Conservation (phyloP, 78 protist genomes). For the Dictyostelium capitatum region DNA sequence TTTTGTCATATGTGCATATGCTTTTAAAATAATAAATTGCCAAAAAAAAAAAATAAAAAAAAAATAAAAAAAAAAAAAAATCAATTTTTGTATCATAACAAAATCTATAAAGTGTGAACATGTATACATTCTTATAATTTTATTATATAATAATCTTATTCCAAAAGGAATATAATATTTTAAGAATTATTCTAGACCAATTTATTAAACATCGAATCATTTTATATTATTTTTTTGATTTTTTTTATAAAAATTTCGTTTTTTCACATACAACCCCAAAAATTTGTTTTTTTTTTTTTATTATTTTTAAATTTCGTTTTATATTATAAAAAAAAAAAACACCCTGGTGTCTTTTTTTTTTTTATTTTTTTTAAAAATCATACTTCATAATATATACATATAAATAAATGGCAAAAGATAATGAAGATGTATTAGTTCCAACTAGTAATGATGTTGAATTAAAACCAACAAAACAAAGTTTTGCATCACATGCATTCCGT, state of each 20-base stretch:
- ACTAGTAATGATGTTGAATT: neutral
- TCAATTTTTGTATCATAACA: too few relatives aligned
- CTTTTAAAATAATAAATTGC: neutral
- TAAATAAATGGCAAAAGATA: neutral
- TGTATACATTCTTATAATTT: too few relatives aligned
- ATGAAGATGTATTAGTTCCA: neutral
- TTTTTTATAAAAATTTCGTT: too few relatives aligned
- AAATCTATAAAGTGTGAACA: too few relatives aligned
- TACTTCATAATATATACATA: neutral
- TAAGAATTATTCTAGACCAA: too few relatives aligned
- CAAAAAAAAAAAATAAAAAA: constrained; percentile 5
- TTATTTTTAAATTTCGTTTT: neutral
- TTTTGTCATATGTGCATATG: too few relatives aligned
- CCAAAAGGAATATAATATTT: too few relatives aligned
- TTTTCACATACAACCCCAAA: neutral
- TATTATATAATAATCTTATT: too few relatives aligned
- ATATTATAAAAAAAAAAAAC: neutral
- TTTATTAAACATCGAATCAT: too few relatives aligned
- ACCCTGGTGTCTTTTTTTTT: neutral
- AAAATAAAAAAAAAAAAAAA: neutral
- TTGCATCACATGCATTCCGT: constrained; percentile 21
- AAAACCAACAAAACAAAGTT: neutral
- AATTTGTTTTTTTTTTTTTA: neutral
- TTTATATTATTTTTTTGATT: too few relatives aligned
- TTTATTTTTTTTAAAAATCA: neutral